Base-by-base conservation (phyloP, 768 basidiomycete species). In the Pholiota molesta region DNA sequence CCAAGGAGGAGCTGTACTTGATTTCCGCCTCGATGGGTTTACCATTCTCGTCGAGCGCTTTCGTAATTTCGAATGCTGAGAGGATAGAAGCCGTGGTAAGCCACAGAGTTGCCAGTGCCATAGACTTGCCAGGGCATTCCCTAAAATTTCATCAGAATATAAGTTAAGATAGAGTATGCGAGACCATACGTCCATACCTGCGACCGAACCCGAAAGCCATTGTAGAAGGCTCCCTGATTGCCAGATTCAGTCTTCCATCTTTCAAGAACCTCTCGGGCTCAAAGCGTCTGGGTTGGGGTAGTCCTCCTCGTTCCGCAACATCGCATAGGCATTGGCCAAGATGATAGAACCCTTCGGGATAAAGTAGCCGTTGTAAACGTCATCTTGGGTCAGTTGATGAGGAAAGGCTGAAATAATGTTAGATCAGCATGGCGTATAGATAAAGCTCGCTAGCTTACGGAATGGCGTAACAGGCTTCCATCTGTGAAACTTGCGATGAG, bases 211-310 rank as follows among this genome's bases (percentile, higher is more conserved):
- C 66, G 33, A 67, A 67, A 7, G 66, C 66, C 47, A 62, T 54
- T 33, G 59, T 58, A n/a, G 60, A 57, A 1, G 57, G 45, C 6
- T 63, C 59, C 26, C 52, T 54, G 26, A 62, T 51, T 26, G 60
- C 61, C 2, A 51, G 42, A 16, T 52, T 59, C 11, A 57, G 28
- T 19, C 52, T 71, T 65, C 70, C 60, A 60, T 75, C 66, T 16
- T 63, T 62, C 19, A 75, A 65, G 60, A 75, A 80, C n/a, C 78
- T 72, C 26, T 81, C 78, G 8, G 79, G 79, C 26, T 71, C 73
- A 81, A 80, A 1, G 31, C 61, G 47, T 73, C 68, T 10, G 79
- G 77, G 37, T 79, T 72, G 1, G 75, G 75, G 65, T 75, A 81
- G 35, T 69, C 70, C 8, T 64, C 59, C 52, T 76, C 74, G 37